Evolutionary conservation across 2,329 filamentous ascomycete genomes (phyloP), one percentile per base, ranked within the genome.

Genomic region (Lachnellula cervina): DNA sequence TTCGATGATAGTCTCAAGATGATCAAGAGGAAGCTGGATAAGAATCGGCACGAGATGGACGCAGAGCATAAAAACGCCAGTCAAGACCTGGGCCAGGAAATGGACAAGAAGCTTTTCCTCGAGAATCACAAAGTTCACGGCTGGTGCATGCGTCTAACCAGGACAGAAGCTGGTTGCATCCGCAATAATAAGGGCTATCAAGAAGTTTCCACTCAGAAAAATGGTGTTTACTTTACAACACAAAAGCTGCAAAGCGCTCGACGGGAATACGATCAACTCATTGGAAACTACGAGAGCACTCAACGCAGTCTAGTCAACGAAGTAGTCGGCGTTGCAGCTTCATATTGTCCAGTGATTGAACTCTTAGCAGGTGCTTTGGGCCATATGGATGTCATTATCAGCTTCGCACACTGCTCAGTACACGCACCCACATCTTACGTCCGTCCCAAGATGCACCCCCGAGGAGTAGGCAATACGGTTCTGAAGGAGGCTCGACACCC

Each of bases 201-300:
- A 66, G 94, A 99, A 72, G 96, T 91, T 71, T 96, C 92, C 0
- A 99, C 95, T 0, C 94, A 97, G 74, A 99, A 99, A 80, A 99
- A 97, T 70, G 94, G 94, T 44, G 94, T 97, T 54, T 99, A 94
- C 75, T 99, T 99, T 72, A 97, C 94, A 1, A 99, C 94, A 3
- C 85, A 84, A 52, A 84, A 81, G 34, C 78, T 99, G 65, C 87
- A 91, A 68, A 80, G 84, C 25, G 82, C 92, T 66, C 87, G 94
- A 34, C 84, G 93, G 52, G 93, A 99, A 66, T 91, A 96, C 63
- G 93, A 99, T 68, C 92, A 97, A 71, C 80, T 97, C 0, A 95
- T 90, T 0, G 87, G 91, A 59, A 96, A 90, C 69, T 99, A 99
- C 76, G 96, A 96, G 73, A 86, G 91, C 52, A 97, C 92, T 0